phyloP scores from a whole-genome alignment of 495 filamentous ascomycete genomes.

The Cercophora scortea region DNA sequence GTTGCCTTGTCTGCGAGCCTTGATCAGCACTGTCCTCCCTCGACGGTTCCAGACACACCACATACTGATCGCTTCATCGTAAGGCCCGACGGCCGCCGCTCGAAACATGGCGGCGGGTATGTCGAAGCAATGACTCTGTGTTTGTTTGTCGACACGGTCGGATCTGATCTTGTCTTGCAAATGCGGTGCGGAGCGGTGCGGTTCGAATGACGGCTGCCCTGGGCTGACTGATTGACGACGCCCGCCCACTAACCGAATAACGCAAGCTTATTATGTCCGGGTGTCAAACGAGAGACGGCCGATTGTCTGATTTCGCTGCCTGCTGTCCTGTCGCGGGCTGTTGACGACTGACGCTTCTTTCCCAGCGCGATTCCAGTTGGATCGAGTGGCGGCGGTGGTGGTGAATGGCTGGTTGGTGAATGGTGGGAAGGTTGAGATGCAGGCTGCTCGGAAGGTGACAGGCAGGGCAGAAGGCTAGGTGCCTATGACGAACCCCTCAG shows the following conservation, averaged over 20 bases:
- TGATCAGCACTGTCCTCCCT: neutral
- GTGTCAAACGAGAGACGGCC: too few species aligned
- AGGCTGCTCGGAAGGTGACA: neutral
- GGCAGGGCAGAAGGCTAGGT: too few species aligned
- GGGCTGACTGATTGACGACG: too few species aligned
- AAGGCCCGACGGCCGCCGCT: slow-evolving; percentile 41
- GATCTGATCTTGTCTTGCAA: too few species aligned
- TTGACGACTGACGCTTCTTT: too few species aligned
- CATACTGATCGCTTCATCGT: slow-evolving; percentile 46
- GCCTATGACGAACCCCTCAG: neutral
- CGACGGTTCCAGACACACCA: neutral
- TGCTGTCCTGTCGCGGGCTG: too few species aligned
- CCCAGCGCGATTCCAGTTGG: neutral
- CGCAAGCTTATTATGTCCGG: too few species aligned
- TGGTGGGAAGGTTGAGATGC: neutral
- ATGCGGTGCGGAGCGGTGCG: too few species aligned
- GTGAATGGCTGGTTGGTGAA: neutral
- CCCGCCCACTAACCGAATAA: too few species aligned
- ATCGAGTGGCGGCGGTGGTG: neutral
- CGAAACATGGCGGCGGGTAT: slow-evolving; percentile 36
- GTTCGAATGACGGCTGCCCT: too few species aligned
- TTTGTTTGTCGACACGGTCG: neutral
- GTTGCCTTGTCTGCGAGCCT: slow-evolving; percentile 77
- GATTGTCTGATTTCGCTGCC: too few species aligned
- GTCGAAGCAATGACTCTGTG: neutral